These are phyloP conservation scores for Suillus tomentosus DNA, from an alignment of 768 basidiomycete species.

Conservation along the genomic window DNA sequence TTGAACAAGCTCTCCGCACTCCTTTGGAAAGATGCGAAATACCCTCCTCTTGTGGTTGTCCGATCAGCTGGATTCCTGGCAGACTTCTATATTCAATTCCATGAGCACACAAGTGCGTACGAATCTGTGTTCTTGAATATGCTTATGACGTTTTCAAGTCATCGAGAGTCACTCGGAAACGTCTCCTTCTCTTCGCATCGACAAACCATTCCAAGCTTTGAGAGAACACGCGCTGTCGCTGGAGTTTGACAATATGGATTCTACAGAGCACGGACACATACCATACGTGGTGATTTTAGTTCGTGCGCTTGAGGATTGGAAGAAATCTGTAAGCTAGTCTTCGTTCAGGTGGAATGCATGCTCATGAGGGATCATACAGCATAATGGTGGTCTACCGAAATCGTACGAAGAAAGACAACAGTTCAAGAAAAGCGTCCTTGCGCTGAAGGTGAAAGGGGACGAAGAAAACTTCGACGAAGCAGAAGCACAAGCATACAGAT, in stretches of 20 bases:
- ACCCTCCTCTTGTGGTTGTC: constrained; percentile 74
- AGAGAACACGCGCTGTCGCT: constrained; percentile 69
- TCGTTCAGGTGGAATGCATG: not conserved
- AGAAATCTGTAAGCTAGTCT: constrained; percentile 55
- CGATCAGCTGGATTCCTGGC: constrained; percentile 89
- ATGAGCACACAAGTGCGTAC: constrained; percentile 78
- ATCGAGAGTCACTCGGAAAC: constrained; percentile 87
- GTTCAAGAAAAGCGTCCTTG: constrained; percentile 70
- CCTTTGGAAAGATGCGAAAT: constrained; percentile 64
- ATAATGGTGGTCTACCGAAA: constrained; percentile 59
- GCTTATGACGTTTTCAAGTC: constrained; percentile 47
- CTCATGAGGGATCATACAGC: constrained; percentile 42
- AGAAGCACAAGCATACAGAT: constrained; percentile 81
- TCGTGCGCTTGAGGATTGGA: constrained; percentile 82
- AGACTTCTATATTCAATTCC: constrained; percentile 85
- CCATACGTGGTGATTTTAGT: constrained; percentile 91
- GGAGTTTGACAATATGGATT: constrained; percentile 79
- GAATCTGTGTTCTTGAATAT: not conserved
- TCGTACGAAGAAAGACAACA: constrained; percentile 66
- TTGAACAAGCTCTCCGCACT: constrained; percentile 62
- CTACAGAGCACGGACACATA: constrained; percentile 86
- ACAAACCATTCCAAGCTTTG: constrained; percentile 85
- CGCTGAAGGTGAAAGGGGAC: constrained; percentile 72
- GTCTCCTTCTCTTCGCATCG: constrained; percentile 76
- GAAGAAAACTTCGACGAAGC: constrained; percentile 99